These are phyloP conservation scores for Neurospora sp. DNA, from an alignment of 495 filamentous ascomycete genomes.

Conservation along the genomic window DNA sequence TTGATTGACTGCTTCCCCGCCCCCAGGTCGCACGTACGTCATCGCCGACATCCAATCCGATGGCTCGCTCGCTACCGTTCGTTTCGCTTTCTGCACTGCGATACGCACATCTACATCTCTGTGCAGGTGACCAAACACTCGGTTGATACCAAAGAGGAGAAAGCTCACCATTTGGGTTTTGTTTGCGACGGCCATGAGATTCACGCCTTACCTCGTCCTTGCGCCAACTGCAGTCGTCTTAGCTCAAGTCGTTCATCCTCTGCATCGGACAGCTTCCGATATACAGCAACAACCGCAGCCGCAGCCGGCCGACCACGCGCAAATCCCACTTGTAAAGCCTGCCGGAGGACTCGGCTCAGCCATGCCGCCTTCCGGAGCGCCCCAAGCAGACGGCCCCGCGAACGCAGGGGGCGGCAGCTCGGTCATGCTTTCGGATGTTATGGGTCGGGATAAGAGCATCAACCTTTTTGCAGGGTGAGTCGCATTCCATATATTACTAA, in stretches of 20 bases:
- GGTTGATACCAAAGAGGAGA: no score
- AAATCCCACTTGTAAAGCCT: conserved; percentile 28
- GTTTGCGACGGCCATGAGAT: background rate
- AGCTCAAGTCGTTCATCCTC: conserved; percentile 18
- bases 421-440: conserved; percentile 71
- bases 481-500: background rate
- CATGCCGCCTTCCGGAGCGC: conserved; percentile 19
- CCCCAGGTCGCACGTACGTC: background rate
- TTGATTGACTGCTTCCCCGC: background rate
- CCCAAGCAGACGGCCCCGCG: conserved; percentile 31
- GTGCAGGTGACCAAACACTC: background rate
- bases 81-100: background rate
- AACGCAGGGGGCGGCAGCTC: conserved; percentile 17
- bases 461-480: conserved; percentile 68
- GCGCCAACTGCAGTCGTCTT: conserved; percentile 14
- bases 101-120: background rate
- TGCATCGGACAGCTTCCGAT: conserved; percentile 5
- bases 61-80: background rate
- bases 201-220: background rate
- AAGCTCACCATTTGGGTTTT: background rate
- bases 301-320: conserved; percentile 10
- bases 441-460: conserved; percentile 70
- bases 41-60: background rate
- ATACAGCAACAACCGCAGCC: background rate
- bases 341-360: conserved; percentile 23